Conservation (phyloP, 495 filamentous ascomycete genomes). For the Massariosphaeria phaeospora region DNA sequence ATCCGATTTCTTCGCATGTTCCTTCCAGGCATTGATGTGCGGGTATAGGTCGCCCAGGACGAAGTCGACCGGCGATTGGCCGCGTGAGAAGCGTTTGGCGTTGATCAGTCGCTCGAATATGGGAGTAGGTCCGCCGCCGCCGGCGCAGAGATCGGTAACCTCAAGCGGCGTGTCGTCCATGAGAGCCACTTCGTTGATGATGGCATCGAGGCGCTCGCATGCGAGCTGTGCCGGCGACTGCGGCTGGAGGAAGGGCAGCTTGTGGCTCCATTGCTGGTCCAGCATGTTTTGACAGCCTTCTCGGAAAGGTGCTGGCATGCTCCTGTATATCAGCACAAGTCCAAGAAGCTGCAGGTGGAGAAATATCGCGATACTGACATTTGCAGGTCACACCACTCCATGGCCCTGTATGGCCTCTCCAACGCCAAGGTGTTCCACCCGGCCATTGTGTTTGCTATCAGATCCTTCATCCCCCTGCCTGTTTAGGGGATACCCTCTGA, state of each 20-base stretch:
- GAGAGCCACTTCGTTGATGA: slow-evolving; percentile 20
- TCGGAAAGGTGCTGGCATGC: slow-evolving; percentile 11
- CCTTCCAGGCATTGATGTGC: slow-evolving; percentile 57
- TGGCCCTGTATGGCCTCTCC: not conserved
- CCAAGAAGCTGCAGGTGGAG: no score
- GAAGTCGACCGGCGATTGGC: slow-evolving; percentile 50
- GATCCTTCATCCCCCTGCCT: no score
- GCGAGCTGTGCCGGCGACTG: slow-evolving; percentile 34
- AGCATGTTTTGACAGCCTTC: slow-evolving; percentile 36
- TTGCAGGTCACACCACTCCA: slow-evolving; percentile 1
- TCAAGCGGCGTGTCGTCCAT: slow-evolving; percentile 15
- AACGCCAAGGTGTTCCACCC: not conserved
- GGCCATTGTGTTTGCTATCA: no score
- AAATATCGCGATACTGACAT: not conserved
- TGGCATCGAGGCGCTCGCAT: slow-evolving; percentile 13
- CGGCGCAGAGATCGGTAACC: slow-evolving; percentile 69
- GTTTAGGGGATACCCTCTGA: no score
- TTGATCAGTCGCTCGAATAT: slow-evolving; percentile 37
- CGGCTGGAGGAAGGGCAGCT: slow-evolving; percentile 32
- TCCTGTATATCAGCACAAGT: not conserved
- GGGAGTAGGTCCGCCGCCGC: slow-evolving; percentile 51
- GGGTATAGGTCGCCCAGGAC: slow-evolving; percentile 67
- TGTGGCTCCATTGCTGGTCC: slow-evolving; percentile 36
- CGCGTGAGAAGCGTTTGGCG: slow-evolving; percentile 16
- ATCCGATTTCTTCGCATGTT: slow-evolving; percentile 46